phyloP scores from a whole-genome alignment of 2,329 filamentous ascomycete species.

The Colletotrichum shisoi region DNA sequence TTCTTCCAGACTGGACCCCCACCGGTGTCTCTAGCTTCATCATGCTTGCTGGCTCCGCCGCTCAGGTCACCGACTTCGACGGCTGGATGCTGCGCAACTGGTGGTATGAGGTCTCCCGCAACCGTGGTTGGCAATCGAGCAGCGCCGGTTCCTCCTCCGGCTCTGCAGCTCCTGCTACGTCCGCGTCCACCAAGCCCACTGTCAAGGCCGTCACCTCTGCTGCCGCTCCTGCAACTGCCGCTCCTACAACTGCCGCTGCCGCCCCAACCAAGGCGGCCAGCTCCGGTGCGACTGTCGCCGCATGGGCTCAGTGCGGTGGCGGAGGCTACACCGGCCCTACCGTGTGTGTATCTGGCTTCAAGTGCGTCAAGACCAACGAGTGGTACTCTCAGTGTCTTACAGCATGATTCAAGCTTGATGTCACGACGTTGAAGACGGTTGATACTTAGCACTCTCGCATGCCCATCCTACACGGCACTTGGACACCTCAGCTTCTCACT shows the following conservation, averaged over 20 bases:
- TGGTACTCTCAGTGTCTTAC: slow-evolving; percentile 45
- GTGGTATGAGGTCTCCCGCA: slow-evolving; percentile 51
- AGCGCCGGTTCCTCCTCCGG: slow-evolving; percentile 6
- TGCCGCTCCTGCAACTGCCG: not conserved
- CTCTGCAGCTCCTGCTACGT: slow-evolving; percentile 7
- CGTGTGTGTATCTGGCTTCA: slow-evolving; percentile 42
- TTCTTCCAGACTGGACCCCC: slow-evolving; percentile 52
- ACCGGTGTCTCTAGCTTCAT: slow-evolving; percentile 53
- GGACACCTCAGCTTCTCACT: not conserved
- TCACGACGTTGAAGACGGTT: not conserved
- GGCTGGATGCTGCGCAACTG: slow-evolving; percentile 60
- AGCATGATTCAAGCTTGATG: not conserved
- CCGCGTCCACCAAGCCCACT: slow-evolving; percentile 1
- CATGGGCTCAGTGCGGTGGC: slow-evolving; percentile 45
- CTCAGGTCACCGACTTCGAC: slow-evolving; percentile 57
- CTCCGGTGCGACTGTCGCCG: slow-evolving; percentile 24
- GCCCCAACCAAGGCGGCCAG: slow-evolving; percentile 13
- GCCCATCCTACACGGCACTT: not conserved
- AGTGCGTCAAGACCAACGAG: slow-evolving; percentile 43
- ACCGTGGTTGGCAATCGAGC: slow-evolving; percentile 44
- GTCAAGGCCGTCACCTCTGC: slow-evolving; percentile 10
- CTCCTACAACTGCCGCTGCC: not conserved
- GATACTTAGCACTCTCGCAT: not conserved
- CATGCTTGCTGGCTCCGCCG: slow-evolving; percentile 55
- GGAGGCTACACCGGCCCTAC: slow-evolving; percentile 42